Evolutionary conservation across 2,329 filamentous ascomycete species (phyloP), one percentile per base, ranked within the genome.

Genomic region (Chlorencoelia australis): DNA sequence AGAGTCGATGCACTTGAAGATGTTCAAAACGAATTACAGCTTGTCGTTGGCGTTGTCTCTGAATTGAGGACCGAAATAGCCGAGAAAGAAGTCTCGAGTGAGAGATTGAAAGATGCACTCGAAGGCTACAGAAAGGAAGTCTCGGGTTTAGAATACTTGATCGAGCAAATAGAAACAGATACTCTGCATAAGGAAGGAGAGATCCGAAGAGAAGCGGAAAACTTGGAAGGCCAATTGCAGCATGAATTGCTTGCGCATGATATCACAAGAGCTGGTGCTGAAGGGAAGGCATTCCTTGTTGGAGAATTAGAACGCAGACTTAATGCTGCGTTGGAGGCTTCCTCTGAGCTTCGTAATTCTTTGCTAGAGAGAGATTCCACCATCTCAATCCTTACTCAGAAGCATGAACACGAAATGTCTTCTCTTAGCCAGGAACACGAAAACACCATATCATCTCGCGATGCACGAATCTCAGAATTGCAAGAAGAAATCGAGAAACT

Each of bases 51-150:
- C 1, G 26, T 40, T 1, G 42, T 50, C 8, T 15, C 21, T 1
- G 41, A 42, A 10, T 30, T 55, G 7, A 35, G 44, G 13, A 25
- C 37, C 2, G 54, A 57, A 24, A 39, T 51, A 4, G 26, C 39
- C 3, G 49, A 55, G 17, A 49, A 51, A 13, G 66, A 75, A 33
- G 47, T 65, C 2, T 65, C 63, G 16, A 62, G 72, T 11, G 60
- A 66, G 35, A 56, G 70, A 2, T 62, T 78, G 11, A 65, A 66
- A 50, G 61, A 62, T 10, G 70, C 72, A 0, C 61, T 72, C 0
- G 65, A 67, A 14, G 62, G 62, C 2, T 78, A 78, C 48, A 54
- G 65, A 7, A 61, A 66, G 4, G 74, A 78, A 41, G 62, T 77
- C 0, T 49, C 54, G 0, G 68, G 72, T 50, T 61, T 79, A 0